Conservation (phyloP, 371 early-diverging fungal species). For the Lichtheimia ramosa region DNA sequence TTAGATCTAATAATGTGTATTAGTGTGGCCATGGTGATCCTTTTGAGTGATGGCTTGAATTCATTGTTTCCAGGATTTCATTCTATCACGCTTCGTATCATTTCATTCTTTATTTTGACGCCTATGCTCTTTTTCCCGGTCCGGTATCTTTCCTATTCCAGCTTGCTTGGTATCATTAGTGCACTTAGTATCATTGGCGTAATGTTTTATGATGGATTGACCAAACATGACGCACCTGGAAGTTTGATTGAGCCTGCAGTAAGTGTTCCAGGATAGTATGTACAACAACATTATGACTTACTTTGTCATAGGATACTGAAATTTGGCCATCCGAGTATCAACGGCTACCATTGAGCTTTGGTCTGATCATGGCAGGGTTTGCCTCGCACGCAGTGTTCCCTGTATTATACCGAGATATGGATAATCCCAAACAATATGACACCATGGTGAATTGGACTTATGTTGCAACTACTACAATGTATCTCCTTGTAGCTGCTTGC, state of each 20-base stretch:
- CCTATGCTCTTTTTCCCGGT: conserved; percentile 52
- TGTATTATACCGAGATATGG: conserved; percentile 51
- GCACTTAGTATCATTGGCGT: conserved; percentile 42
- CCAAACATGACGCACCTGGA: conserved; percentile 55
- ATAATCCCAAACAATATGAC: conserved; percentile 36
- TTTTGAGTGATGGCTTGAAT: conserved; percentile 45
- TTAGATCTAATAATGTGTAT: no score
- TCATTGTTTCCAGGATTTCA: conserved; percentile 38
- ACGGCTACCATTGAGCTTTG: conserved; percentile 36
- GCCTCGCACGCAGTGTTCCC: conserved; percentile 53
- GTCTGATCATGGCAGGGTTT: conserved; percentile 49
- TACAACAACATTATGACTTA: background rate
- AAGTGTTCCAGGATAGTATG: conserved; percentile 20
- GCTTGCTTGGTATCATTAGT: conserved; percentile 52
- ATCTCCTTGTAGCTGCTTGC: conserved; percentile 39
- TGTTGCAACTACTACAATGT: conserved; percentile 28
- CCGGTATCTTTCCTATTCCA: conserved; percentile 50
- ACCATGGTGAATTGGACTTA: conserved; percentile 50
- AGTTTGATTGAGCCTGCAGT: conserved; percentile 57
- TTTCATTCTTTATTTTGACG: conserved; percentile 44
- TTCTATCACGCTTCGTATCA: conserved; percentile 21
- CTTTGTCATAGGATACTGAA: conserved; percentile 34
- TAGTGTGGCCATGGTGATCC: conserved; percentile 40
- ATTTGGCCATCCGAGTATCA: conserved; percentile 35
- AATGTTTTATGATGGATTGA: conserved; percentile 50